These are phyloP conservation scores for Salvia splendens DNA, from an alignment of 257 asterid genomes.

Conservation along the genomic window DNA sequence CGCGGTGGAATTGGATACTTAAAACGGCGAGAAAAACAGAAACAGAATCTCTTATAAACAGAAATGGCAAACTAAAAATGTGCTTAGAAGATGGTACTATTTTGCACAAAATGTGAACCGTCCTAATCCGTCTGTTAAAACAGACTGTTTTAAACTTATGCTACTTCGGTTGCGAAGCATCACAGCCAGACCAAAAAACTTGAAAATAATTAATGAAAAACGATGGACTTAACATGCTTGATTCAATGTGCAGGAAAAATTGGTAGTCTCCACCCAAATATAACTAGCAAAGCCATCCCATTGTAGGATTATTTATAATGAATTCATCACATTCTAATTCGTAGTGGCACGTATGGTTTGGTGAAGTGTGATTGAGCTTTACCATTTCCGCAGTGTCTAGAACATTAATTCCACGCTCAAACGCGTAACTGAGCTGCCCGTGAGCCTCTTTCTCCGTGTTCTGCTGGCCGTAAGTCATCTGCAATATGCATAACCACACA, in stretches of 20 bases:
- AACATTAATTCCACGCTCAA: slow-evolving; percentile 74
- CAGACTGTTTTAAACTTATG: background rate
- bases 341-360: background rate
- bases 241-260: background rate
- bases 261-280: background rate
- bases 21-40: slow-evolving; percentile 16
- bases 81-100: background rate
- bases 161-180: background rate
- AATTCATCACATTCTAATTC: background rate
- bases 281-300: background rate
- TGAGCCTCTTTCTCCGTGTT: slow-evolving; percentile 96
- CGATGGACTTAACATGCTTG: background rate
- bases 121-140: slow-evolving; percentile 5
- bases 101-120: background rate
- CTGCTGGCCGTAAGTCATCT: slow-evolving; percentile 97
- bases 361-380: slow-evolving; percentile 21
- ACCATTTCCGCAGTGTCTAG: slow-evolving; percentile 87
- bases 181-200: background rate
- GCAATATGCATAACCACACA: slow-evolving; percentile 25
- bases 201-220: background rate
- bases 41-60: slow-evolving; percentile 15
- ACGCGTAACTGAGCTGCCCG: slow-evolving; percentile 71
- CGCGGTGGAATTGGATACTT: slow-evolving; percentile 73
- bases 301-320: background rate
- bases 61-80: slow-evolving; percentile 14